Evolutionary conservation across 768 basidiomycete species (phyloP).

Genomic region (Sarcodon sp.): DNA sequence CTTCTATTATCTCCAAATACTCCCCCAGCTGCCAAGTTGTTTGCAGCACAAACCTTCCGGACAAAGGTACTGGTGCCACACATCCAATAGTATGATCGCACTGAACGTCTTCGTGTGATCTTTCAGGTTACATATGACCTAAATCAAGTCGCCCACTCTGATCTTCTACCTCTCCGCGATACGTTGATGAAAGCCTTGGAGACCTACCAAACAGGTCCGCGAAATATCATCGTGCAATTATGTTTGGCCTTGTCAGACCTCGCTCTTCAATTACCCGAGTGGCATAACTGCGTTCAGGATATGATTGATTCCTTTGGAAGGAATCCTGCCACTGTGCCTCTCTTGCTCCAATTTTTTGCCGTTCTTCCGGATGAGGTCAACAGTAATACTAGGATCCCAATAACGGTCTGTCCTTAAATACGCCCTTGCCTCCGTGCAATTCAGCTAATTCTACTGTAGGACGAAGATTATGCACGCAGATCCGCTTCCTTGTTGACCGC

Average conservation of each 20-base stretch:
- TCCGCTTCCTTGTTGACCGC: constrained; percentile 47
- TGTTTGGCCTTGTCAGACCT: constrained; percentile 85
- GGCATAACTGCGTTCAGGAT: constrained; percentile 68
- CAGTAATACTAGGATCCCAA: constrained; percentile 75
- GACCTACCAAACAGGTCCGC: constrained; percentile 62
- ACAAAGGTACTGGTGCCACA: constrained; percentile 55
- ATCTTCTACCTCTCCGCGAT: constrained; percentile 73
- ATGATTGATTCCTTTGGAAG: constrained; percentile 81
- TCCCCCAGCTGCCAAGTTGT: constrained; percentile 72
- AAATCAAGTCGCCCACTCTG: constrained; percentile 63
- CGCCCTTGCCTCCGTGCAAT: not conserved
- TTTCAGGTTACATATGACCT: constrained; percentile 90
- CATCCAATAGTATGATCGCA: not conserved
- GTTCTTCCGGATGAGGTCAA: constrained; percentile 83
- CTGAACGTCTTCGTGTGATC: constrained; percentile 12
- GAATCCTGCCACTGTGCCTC: constrained; percentile 73
- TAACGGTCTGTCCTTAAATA: constrained; percentile 50
- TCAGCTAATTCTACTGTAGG: constrained; percentile 26
- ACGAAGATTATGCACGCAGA: constrained; percentile 61
- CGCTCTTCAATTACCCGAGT: constrained; percentile 78
- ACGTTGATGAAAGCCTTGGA: constrained; percentile 72
- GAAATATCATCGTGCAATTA: constrained; percentile 78
- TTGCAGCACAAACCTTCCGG: constrained; percentile 94
- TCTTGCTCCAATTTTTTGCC: constrained; percentile 80
- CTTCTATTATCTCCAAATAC: constrained; percentile 74